Conservation (phyloP, 1,139 yeast genomes). For the Candida gigantensis region DNA sequence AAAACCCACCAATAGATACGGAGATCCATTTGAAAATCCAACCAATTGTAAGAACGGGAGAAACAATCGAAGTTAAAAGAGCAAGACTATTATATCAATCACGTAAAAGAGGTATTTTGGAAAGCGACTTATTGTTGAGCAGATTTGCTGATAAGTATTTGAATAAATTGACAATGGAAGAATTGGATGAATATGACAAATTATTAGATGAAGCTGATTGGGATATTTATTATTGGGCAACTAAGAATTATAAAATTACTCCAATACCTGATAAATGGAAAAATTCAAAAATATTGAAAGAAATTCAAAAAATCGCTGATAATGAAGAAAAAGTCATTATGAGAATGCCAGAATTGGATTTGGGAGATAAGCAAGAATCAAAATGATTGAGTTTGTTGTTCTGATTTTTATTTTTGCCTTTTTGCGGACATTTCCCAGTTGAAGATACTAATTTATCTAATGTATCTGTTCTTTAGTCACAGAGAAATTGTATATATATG, state of each 20-base stretch:
- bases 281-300: slow-evolving; percentile 58
- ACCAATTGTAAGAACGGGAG: slow-evolving; percentile 76
- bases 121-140: slow-evolving; percentile 82
- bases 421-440: too few relatives aligned
- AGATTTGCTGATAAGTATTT: slow-evolving; percentile 82
- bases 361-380: slow-evolving; percentile 3
- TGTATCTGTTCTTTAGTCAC: too few relatives aligned
- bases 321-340: slow-evolving; percentile 72
- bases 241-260: slow-evolving; percentile 73
- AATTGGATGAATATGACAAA: slow-evolving; percentile 82
- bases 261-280: slow-evolving; percentile 89
- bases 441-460: too few relatives aligned
- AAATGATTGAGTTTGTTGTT: not conserved
- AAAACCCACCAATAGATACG: slow-evolving; percentile 35
- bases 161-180: slow-evolving; percentile 56
- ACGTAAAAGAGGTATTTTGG: slow-evolving; percentile 93
- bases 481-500: too few relatives aligned
- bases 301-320: slow-evolving; percentile 72
- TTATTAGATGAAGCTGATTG: slow-evolving; percentile 92
- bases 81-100: slow-evolving; percentile 90
- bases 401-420: too few relatives aligned
- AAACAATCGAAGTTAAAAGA: slow-evolving; percentile 71
- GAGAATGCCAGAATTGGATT: slow-evolving; percentile 73
- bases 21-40: slow-evolving; percentile 54
- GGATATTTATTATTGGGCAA: slow-evolving; percentile 99